These are phyloP conservation scores for Cocos nucifera DNA, from an alignment of 176 grass and related monocot species.

Conservation along the genomic window DNA sequence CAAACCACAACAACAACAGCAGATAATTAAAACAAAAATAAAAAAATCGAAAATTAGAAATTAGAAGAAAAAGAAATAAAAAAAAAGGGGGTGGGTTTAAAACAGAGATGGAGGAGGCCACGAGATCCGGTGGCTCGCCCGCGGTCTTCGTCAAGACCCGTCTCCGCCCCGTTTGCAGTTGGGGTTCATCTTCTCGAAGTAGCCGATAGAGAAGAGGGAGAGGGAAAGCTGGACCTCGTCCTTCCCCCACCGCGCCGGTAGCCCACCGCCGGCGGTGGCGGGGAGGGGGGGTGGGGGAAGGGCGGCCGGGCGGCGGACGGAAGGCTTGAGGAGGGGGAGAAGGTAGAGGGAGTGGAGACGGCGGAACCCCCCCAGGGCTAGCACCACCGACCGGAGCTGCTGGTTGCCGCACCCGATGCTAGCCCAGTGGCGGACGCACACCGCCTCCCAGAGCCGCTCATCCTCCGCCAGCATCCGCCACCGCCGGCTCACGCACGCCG, in stretches of 20 bases:
- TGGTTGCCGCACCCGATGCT: conserved; percentile 27
- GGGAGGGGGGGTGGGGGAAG: neutral
- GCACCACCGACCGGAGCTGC: conserved; percentile 46
- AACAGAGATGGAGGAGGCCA: too few relatives aligned
- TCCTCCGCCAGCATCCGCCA: conserved; percentile 58
- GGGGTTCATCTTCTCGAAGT: conserved; percentile 48
- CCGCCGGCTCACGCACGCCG: conserved; percentile 49
- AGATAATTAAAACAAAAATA: too few relatives aligned
- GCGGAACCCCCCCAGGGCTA: conserved; percentile 58
- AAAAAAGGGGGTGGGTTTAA: too few relatives aligned
- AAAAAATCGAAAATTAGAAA: too few relatives aligned
- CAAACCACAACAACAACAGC: too few relatives aligned
- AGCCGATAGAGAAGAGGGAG: conserved; percentile 43
- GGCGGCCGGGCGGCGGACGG: neutral
- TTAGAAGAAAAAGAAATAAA: too few relatives aligned
- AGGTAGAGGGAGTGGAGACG: conserved; percentile 46
- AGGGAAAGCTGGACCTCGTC: conserved; percentile 58
- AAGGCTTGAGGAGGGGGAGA: conserved; percentile 24
- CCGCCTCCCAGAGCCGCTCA: conserved; percentile 71
- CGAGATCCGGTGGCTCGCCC: too few relatives aligned
- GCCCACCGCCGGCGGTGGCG: neutral
- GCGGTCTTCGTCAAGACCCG: neutral
- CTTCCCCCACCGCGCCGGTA: conserved; percentile 31
- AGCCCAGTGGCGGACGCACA: conserved; percentile 51
- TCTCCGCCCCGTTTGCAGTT: conserved; percentile 21